phyloP scores from a whole-genome alignment of 228 moss, liverwort and hornwort species.

The Sphagnum magellanicum region DNA sequence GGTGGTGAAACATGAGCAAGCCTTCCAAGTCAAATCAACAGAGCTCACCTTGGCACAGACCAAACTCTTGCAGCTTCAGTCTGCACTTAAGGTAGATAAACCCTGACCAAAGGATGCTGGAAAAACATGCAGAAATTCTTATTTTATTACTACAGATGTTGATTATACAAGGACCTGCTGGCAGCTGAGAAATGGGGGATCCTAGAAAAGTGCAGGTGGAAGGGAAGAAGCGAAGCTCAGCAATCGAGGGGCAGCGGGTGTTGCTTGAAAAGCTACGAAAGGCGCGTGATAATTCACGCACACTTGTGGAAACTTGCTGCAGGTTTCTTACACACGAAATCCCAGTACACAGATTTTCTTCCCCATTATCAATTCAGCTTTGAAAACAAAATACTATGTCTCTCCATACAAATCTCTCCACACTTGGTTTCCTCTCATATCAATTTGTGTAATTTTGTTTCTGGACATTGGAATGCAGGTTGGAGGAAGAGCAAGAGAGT shows the following conservation, averaged over 20 bases:
- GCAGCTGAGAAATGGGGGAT: background rate
- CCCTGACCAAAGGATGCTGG: background rate
- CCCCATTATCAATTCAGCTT: background rate
- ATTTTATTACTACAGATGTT: background rate
- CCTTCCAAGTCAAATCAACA: constrained; percentile 32
- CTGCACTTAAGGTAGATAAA: constrained; percentile 47
- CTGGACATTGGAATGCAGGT: constrained; percentile 21
- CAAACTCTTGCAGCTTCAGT: constrained; percentile 43
- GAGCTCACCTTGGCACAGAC: constrained; percentile 43
- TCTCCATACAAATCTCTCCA: background rate
- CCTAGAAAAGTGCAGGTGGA: constrained; percentile 39
- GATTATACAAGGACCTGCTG: background rate
- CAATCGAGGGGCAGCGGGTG: constrained; percentile 54
- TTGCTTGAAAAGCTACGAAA: constrained; percentile 71
- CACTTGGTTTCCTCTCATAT: background rate
- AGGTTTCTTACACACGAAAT: constrained; percentile 11
- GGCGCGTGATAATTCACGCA: constrained; percentile 39
- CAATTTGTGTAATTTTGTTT: background rate
- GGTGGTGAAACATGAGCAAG: constrained; percentile 49
- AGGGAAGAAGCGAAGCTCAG: constrained; percentile 58
- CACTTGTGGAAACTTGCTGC: constrained; percentile 35
- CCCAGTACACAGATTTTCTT: background rate
- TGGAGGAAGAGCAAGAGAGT: constrained; percentile 37
- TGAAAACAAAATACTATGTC: background rate
- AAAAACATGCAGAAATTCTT: no score